Base-by-base conservation (phyloP, 1,284 basidiomycete species). In the Chondrostereum purpureum region DNA sequence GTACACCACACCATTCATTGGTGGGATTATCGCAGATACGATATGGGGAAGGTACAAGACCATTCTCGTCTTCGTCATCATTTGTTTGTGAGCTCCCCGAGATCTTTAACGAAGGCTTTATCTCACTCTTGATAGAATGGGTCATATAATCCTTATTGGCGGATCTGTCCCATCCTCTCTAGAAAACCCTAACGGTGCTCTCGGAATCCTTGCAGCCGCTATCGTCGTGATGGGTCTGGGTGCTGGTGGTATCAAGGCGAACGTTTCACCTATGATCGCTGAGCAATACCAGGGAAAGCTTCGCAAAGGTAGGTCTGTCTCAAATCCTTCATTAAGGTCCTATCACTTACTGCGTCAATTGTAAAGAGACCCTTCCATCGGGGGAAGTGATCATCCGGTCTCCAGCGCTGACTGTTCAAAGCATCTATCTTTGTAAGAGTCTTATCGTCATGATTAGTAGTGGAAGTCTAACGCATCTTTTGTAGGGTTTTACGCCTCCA, bases 361-460 rank as follows among this genome's bases (percentile, higher is more conserved):
- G n/a, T n/a, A n/a, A n/a, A 62, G 66, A 63, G 45, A 70, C 65
- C 3, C 61, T 76, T 3, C 63, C 69, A 19, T 69, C 70, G 4
- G 81, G 81, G 20, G 77, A 82, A 57, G 63, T 68, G n/a, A 77
- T 84, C 42, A 73, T 84, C 55, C 70, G 78, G 36, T 80, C 81
- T 42, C 81, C 81, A 1, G 63, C 70, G 8, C 58, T 80, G 34
- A 83, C 81, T 0, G 64, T 73, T 10, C 64, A 73, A 44, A 67
- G 65, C 46, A 66, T 72, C 49, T 77, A 72, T 55, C 62, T 72
- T 36, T 70, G 66, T 65, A 51, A 11, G 58, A 51, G 5, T 33
- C n/a, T n/a, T n/a, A n/a, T n/a, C n/a, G n/a, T n/a, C n/a, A n/a
- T n/a, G n/a, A n/a, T n/a, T n/a, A n/a, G n/a, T n/a, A n/a, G n/a